These are phyloP conservation scores for Neurospora terricola DNA, from an alignment of 495 filamentous ascomycete species.

Conservation along the genomic window DNA sequence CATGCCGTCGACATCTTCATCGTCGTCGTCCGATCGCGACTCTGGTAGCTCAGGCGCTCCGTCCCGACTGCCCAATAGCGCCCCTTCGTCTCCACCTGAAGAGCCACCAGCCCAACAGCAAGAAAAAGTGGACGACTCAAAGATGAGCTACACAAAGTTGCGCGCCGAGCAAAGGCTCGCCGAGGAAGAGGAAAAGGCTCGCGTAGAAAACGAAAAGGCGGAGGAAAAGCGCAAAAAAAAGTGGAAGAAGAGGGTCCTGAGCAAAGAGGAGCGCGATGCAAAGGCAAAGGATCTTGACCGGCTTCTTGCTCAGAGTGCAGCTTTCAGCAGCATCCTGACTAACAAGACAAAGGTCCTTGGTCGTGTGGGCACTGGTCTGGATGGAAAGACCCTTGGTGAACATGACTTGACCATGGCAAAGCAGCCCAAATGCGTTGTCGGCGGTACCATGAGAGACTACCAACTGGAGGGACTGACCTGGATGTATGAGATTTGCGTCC, in stretches of 20 bases:
- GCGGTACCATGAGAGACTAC: slow-evolving; percentile 87
- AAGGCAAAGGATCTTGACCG: slow-evolving; percentile 43
- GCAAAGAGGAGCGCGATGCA: slow-evolving; percentile 40
- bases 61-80: slow-evolving; percentile 29
- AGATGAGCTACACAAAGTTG: slow-evolving; percentile 27
- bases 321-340: slow-evolving; percentile 44
- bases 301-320: slow-evolving; percentile 35
- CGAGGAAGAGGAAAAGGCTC: slow-evolving; percentile 44
- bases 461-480: slow-evolving; percentile 92
- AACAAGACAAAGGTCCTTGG: slow-evolving; percentile 46
- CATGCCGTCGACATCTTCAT: slow-evolving; percentile 17
- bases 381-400: slow-evolving; percentile 53
- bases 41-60: slow-evolving; percentile 12
- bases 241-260: slow-evolving; percentile 37
- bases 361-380: slow-evolving; percentile 41
- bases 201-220: slow-evolving; percentile 34
- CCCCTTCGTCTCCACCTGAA: slow-evolving; percentile 30
- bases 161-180: slow-evolving; percentile 36
- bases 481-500: slow-evolving; percentile 73
- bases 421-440: slow-evolving; percentile 75
- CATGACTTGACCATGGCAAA: slow-evolving; percentile 70
- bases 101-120: slow-evolving; percentile 1
- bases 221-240: slow-evolving; percentile 38
- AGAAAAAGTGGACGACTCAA: slow-evolving; percentile 8
- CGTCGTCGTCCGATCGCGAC: slow-evolving; percentile 19